A percentile compares a stretch with the other conserved stretches of the same genome.
Evolutionary conservation across 106 monocot genomes (phyloP).

Genomic region (Apostasia shenzhenica): DNA sequence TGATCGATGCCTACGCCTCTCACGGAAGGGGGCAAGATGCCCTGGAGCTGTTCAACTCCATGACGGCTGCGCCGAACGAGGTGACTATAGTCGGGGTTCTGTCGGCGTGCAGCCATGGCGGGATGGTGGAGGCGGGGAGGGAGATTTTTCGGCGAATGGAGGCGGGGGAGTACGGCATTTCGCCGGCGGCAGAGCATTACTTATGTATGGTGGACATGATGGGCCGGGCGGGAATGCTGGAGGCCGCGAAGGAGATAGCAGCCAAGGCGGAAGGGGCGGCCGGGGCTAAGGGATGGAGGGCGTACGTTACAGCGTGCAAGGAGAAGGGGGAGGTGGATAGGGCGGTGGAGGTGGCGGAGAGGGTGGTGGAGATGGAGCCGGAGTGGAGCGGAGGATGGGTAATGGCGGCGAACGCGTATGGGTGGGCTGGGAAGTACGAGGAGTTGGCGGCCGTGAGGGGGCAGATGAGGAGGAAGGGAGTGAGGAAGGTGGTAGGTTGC

Average conservation of each 20-base stretch:
- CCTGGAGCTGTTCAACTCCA: constrained; percentile 41
- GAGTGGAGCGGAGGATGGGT: constrained; percentile 55
- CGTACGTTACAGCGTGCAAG: constrained; percentile 57
- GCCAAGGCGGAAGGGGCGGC: constrained; percentile 20
- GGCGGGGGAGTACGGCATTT: constrained; percentile 23
- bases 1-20: constrained; percentile 56
- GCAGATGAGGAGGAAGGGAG: constrained; percentile 41
- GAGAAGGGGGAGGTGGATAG: constrained; percentile 33
- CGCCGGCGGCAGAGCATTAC: constrained; percentile 58
- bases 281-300: constrained; percentile 47
- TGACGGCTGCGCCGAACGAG: constrained; percentile 40
- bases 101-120: constrained; percentile 70
- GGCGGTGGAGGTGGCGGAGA: constrained; percentile 35
- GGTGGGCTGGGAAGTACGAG: constrained; percentile 35
- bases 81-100: constrained; percentile 63
- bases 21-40: constrained; percentile 47
- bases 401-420: constrained; percentile 55
- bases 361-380: constrained; percentile 36
- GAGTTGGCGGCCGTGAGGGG: constrained; percentile 39
- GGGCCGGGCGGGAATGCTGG: constrained; percentile 56
- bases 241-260: constrained; percentile 43
- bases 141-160: constrained; percentile 45
- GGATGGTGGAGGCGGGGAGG: constrained; percentile 47
- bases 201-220: constrained; percentile 78
- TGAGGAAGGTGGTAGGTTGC: constrained; percentile 60